These are phyloP conservation scores for Leucosporidium creatinivorum DNA, from an alignment of 768 basidiomycete genomes.

Conservation along the genomic window DNA sequence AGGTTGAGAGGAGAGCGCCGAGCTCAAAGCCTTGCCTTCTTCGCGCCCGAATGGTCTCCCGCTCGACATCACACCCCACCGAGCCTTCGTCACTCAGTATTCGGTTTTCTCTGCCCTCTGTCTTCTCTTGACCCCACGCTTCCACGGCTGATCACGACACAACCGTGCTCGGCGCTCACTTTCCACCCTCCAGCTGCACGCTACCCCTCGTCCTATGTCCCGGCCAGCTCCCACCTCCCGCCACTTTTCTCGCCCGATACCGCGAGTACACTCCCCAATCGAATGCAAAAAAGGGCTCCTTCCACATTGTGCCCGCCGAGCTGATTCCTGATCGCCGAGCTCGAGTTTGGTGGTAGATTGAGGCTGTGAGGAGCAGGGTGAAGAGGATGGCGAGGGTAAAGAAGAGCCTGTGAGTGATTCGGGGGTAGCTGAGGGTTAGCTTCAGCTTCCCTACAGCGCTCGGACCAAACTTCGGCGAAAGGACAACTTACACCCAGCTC, in stretches of 20 bases:
- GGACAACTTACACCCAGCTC: slow-evolving; percentile 7
- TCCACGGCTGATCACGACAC: too few species aligned
- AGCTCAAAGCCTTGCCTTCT: too few species aligned
- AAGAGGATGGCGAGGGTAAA: slow-evolving; percentile 14
- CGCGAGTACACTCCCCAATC: background rate
- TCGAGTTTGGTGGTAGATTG: too few species aligned
- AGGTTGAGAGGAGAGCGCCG: too few species aligned
- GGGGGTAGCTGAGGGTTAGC: background rate
- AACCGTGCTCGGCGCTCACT: too few species aligned
- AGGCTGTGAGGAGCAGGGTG: slow-evolving; percentile 8
- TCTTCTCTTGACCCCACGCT: too few species aligned
- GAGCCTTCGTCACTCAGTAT: too few species aligned
- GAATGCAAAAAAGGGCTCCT: background rate
- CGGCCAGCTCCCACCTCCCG: background rate
- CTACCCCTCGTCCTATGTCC: background rate
- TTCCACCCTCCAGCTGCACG: too few species aligned
- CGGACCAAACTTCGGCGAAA: background rate
- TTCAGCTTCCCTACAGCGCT: background rate
- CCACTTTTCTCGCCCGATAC: background rate
- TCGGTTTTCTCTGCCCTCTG: too few species aligned
- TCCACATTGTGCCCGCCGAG: background rate
- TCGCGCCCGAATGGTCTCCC: too few species aligned
- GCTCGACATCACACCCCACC: too few species aligned
- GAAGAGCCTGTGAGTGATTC: background rate
- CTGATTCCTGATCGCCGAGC: too few species aligned